A percentile compares a stretch with the other conserved stretches of the same genome.
Evolutionary conservation across 257 asterid species (phyloP).

Genomic region (Lycium barbarum): DNA sequence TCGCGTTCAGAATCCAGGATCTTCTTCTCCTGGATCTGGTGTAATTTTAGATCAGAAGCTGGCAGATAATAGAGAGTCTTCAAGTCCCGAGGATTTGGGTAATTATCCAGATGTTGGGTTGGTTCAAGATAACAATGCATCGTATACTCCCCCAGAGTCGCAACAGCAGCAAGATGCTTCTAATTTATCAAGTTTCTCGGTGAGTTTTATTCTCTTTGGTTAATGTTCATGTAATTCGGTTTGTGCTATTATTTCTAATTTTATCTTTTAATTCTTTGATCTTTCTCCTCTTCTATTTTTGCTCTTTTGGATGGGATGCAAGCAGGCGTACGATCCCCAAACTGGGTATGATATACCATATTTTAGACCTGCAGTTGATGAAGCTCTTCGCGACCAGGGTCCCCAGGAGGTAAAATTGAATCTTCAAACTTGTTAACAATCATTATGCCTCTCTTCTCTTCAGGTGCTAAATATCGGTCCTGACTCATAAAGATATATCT

Average conservation of each 20-base stretch:
- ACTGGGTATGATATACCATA: conserved; percentile 82
- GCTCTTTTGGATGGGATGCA: conserved; percentile 35
- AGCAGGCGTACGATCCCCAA: conserved; percentile 88
- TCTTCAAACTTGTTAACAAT: neutral
- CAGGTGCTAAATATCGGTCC: neutral
- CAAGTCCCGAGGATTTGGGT: conserved; percentile 59
- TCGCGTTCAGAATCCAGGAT: conserved; percentile 58
- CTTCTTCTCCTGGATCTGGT: conserved; percentile 73
- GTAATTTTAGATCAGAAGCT: conserved; percentile 53
- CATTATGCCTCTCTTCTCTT: conserved; percentile 5
- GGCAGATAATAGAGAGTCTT: conserved; percentile 56
- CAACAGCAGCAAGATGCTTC: conserved; percentile 71
- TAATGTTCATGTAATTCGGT: neutral
- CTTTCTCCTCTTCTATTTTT: conserved; percentile 13
- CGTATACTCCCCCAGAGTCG: conserved; percentile 63
- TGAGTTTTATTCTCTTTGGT: conserved; percentile 44
- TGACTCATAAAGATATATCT: neutral
- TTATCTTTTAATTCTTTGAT: conserved; percentile 28
- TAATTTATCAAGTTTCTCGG: conserved; percentile 76
- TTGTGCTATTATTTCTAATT: neutral
- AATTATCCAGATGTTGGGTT: conserved; percentile 69
- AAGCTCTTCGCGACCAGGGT: conserved; percentile 69
- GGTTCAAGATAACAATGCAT: conserved; percentile 60
- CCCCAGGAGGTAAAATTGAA: conserved; percentile 74
- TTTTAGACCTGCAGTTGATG: conserved; percentile 80